Evolutionary conservation across 345 rosid genomes (phyloP).

Genomic region (Sonneratia alba): DNA sequence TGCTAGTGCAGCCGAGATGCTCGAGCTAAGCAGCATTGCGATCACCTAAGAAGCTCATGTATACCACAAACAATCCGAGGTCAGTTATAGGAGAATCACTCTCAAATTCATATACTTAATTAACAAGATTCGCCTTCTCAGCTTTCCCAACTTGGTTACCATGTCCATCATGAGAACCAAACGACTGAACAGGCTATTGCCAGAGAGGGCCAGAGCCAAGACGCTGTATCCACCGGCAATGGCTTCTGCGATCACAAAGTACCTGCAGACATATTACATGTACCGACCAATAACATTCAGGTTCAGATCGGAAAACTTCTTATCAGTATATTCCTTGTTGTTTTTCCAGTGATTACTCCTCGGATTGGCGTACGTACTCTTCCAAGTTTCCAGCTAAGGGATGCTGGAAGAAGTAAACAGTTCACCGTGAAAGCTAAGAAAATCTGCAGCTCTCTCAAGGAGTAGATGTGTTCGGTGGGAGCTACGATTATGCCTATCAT

Average conservation of each 20-base stretch:
- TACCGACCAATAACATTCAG: neutral
- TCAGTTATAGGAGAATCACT: neutral
- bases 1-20: slow-evolving; percentile 51
- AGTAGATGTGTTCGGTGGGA: no score
- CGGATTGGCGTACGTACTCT: no score
- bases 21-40: slow-evolving; percentile 30
- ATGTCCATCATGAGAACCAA: slow-evolving; percentile 28
- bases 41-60: slow-evolving; percentile 7
- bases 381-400: no score
- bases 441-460: no score
- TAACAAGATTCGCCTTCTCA: neutral
- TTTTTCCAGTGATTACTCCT: no score
- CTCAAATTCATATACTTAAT: no score
- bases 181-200: slow-evolving; percentile 18
- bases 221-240: slow-evolving; percentile 32
- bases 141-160: slow-evolving; percentile 14
- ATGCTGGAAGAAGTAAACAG: no score
- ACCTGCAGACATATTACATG: slow-evolving; percentile 15
- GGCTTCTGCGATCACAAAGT: slow-evolving; percentile 42
- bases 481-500: no score
- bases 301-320: neutral
- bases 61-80: neutral
- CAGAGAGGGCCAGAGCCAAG: slow-evolving; percentile 21
- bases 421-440: no score
- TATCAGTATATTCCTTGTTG: no score